Evolutionary conservation across 1,284 basidiomycete genomes (phyloP).

Genomic region (Mrakiaceae sp.): DNA sequence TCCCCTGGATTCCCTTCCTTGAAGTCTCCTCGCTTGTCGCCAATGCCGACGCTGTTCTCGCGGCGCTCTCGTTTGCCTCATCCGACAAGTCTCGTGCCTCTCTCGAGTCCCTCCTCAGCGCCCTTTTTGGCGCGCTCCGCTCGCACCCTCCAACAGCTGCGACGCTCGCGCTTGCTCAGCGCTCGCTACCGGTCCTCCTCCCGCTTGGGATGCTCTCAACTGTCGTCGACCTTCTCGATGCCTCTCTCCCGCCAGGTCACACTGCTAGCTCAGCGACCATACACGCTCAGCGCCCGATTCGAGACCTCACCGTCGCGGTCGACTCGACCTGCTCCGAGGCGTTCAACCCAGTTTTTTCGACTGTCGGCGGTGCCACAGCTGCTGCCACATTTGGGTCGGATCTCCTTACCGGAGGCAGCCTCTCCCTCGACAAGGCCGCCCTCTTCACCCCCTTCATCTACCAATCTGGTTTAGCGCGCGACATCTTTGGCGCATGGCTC

Average conservation of each 20-base stretch:
- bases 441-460: constrained; percentile 14
- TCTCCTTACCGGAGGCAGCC: constrained; percentile 1
- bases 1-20: constrained; percentile 45
- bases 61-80: constrained; percentile 21
- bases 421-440: constrained; percentile 10
- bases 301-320: constrained; percentile 1
- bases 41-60: constrained; percentile 22
- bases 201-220: constrained; percentile 12
- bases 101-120: not conserved
- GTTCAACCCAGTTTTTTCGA: not conserved
- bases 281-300: not conserved
- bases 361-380: not conserved
- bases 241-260: constrained; percentile 5
- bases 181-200: constrained; percentile 10
- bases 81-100: constrained; percentile 9
- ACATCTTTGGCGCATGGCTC: constrained; percentile 11
- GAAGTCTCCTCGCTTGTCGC: constrained; percentile 26
- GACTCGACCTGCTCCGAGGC: constrained; percentile 2
- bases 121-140: constrained; percentile 6
- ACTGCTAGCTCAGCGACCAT: not conserved
- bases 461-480: constrained; percentile 11
- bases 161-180: constrained; percentile 6
- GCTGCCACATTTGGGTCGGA: not conserved
- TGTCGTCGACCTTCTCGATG: constrained; percentile 10
- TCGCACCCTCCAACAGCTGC: constrained; percentile 4